A percentile compares a stretch with the other conserved stretches of the same genome.
These are phyloP conservation scores for Coprinopsis strossmayeri DNA, from an alignment of 768 basidiomycete species.

Conservation along the genomic window DNA sequence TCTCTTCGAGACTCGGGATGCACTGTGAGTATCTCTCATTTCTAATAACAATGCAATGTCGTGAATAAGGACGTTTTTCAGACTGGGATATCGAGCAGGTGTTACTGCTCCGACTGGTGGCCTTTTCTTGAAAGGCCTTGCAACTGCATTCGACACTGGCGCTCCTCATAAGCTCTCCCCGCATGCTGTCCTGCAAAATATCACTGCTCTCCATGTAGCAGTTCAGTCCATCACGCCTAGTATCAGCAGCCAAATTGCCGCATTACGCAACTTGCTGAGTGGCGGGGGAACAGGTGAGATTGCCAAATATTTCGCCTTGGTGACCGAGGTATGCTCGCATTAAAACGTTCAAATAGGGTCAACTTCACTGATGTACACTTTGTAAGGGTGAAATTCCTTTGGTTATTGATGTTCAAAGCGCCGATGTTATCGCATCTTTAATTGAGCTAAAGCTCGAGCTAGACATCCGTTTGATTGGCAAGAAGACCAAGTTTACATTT, in stretches of 20 bases:
- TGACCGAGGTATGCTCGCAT: conserved; percentile 38
- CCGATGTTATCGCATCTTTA: conserved; percentile 64
- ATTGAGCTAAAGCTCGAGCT: conserved; percentile 59
- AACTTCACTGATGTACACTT: not conserved
- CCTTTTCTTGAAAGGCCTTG: conserved; percentile 51
- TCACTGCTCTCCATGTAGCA: conserved; percentile 54
- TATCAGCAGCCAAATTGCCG: conserved; percentile 62
- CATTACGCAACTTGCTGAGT: conserved; percentile 46
- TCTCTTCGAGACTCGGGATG: conserved; percentile 58
- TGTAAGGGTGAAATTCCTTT: conserved; percentile 49
- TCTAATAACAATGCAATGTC: too few relatives aligned
- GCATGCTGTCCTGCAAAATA: conserved; percentile 54
- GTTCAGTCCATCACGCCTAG: conserved; percentile 41
- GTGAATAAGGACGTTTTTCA: too few relatives aligned
- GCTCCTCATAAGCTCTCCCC: conserved; percentile 47
- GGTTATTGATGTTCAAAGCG: conserved; percentile 56
- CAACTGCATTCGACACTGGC: conserved; percentile 51
- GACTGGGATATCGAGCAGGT: conserved; percentile 58
- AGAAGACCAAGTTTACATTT: conserved; percentile 34
- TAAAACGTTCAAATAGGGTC: not conserved
- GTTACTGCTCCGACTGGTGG: conserved; percentile 46
- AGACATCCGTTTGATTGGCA: conserved; percentile 33
- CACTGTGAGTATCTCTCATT: conserved; percentile 30
- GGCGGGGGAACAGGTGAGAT: conserved; percentile 32
- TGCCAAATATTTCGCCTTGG: conserved; percentile 34